Conservation (phyloP, 2,329 filamentous ascomycete genomes). For the Aspergillus latus region DNA sequence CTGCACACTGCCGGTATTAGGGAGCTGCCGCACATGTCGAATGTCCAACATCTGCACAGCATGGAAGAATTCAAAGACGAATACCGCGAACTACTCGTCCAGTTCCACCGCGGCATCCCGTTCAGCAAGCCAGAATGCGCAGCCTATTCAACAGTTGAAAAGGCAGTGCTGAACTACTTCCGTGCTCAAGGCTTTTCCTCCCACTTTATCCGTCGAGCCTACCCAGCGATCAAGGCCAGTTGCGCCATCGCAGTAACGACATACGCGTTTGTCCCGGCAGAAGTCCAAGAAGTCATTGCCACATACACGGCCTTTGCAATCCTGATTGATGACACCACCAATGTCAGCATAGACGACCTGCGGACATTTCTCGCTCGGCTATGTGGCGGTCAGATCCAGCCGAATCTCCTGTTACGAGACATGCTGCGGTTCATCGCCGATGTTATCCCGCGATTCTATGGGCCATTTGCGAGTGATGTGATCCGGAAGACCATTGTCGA, state of each 20-base stretch:
- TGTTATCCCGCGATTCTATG: not conserved
- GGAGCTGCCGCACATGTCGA: too few relatives aligned
- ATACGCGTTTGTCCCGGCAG: not conserved
- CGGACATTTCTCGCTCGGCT: not conserved
- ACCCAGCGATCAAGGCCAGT: not conserved
- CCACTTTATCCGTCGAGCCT: not conserved
- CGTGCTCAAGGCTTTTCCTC: not conserved
- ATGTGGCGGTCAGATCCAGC: not conserved
- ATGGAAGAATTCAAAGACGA: not conserved
- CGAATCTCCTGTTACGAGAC: not conserved
- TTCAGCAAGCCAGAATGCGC: not conserved
- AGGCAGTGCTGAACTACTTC: not conserved
- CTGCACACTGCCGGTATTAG: too few relatives aligned
- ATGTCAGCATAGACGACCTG: not conserved
- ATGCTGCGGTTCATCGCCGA: not conserved
- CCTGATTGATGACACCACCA: constrained; percentile 1
- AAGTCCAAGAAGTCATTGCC: not conserved
- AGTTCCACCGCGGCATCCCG: not conserved
- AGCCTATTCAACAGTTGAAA: not conserved
- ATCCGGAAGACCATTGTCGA: not conserved
- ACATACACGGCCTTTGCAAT: not conserved
- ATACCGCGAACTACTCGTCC: not conserved
- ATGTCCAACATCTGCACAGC: too few relatives aligned
- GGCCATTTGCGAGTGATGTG: not conserved
- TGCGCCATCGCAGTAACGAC: not conserved